Base-by-base conservation (phyloP, 1,139 yeast species). In the Yamadazyma sp. region DNA sequence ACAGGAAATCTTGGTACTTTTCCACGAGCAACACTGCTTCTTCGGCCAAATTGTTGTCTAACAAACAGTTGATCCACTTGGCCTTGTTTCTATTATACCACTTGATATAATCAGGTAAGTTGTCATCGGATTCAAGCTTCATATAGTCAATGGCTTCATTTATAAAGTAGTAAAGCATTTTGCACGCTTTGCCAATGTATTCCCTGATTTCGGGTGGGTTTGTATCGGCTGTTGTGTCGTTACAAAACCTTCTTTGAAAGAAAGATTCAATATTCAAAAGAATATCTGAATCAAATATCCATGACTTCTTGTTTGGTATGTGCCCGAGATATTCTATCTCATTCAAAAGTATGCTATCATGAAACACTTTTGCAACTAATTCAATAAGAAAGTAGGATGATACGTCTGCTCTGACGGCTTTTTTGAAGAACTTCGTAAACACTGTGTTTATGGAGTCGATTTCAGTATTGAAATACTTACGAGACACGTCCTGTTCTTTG, bases 21-120 rank as follows among this genome's bases (percentile, higher is more conserved):
- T 87, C 95, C 1, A 88, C 78, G 31, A 88, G 69, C n/a, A 65
- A 62, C 14, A 82, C 59, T 0, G 90, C 87, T 28, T 79, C 80
- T 8, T 61, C 61, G 18, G 68, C 60, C 39, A 78, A 64, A 16
- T 73, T 75, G 35, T 72, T 60, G 9, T 62, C 56, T 15, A 81
- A 68, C 27, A 86, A 56, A 1, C 73, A 68, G 30, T 67, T 62
- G 17, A 82, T 74, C 94, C 94, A 82, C 15, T 53, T 46, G 6
- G 46, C 37, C 44, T 62, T 67, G 30, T 61, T 54, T 6, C 41
- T 37, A 12, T 54, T 54, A 46, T 65, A 70, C 74, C 76, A 71
- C 21, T 44, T 48, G 15, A 44, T 25, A 42, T 70, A 69, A 6
- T 46, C 45, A 14, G 59, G 50, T 34, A 63, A 63, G 15, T 39